phyloP scores from a whole-genome alignment of 1,284 basidiomycete species.

The Puccinia horiana region DNA sequence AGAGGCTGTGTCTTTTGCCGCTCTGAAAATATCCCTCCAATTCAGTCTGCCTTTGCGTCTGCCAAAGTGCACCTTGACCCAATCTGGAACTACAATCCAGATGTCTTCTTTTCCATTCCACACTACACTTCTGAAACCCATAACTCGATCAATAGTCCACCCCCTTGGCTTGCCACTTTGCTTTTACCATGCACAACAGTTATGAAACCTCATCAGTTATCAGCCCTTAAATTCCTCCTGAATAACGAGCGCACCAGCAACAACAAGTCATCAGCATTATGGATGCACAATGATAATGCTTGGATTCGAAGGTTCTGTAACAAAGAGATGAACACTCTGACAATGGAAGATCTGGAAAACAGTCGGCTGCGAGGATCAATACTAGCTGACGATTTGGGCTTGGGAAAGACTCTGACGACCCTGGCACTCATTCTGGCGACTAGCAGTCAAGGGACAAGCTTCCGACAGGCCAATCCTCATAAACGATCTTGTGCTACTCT shows the following conservation, averaged over 20 bases:
- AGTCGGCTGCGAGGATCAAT: background rate
- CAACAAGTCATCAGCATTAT: background rate
- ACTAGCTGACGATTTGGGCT: conserved; percentile 10
- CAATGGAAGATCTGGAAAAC: background rate
- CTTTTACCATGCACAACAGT: background rate
- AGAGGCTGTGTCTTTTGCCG: no score
- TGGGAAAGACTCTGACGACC: conserved; percentile 10
- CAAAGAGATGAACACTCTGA: background rate
- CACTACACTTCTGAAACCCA: background rate
- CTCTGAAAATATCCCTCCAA: no score
- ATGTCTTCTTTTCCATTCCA: conserved; percentile 9
- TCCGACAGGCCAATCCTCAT: background rate
- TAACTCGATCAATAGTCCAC: background rate
- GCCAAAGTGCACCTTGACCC: no score
- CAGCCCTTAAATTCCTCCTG: background rate
- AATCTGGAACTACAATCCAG: no score
- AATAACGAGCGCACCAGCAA: conserved; percentile 1
- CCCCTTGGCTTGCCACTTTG: background rate
- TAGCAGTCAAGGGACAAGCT: background rate
- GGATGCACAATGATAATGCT: no score
- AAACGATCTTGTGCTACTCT: background rate
- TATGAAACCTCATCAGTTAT: background rate
- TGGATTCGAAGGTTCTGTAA: background rate
- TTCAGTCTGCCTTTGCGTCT: no score
- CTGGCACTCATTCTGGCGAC: conserved; percentile 6